Evolutionary conservation across 371 early-diverging fungal species (phyloP).

Genomic region (Syncephalastrum racemosum): DNA sequence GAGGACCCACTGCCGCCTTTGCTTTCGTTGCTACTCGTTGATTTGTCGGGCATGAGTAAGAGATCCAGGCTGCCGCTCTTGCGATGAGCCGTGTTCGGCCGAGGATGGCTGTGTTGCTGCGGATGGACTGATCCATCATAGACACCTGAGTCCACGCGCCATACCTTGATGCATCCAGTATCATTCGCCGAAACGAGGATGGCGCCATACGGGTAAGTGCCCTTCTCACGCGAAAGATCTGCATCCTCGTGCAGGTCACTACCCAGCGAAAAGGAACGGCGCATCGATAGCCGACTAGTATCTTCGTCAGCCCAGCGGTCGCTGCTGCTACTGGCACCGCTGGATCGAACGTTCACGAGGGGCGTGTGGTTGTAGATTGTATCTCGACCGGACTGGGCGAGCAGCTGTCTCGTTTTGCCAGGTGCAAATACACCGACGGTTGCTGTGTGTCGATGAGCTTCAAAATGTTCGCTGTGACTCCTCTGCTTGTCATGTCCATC

Average conservation of each 20-base stretch:
- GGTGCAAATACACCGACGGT: constrained; percentile 66
- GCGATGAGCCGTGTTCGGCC: neutral
- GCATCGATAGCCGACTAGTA: constrained; percentile 1
- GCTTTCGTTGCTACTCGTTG: no score
- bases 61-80: constrained; percentile 13
- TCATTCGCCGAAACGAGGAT: constrained; percentile 69
- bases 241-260: constrained; percentile 12
- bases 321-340: constrained; percentile 1
- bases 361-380: constrained; percentile 42
- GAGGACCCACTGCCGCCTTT: no score
- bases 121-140: constrained; percentile 4
- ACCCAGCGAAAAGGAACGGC: constrained; percentile 18
- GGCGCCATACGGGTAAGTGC: constrained; percentile 47
- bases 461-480: constrained; percentile 40
- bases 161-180: constrained; percentile 62
- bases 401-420: constrained; percentile 54
- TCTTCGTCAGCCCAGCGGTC: constrained; percentile 11
- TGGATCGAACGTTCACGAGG: neutral
- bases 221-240: constrained; percentile 14
- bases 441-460: constrained; percentile 52
- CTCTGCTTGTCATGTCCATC: constrained; percentile 32
- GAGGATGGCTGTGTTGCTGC: constrained; percentile 4
- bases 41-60: no score
- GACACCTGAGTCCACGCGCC: constrained; percentile 58
- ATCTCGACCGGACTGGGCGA: constrained; percentile 53